Percentiles rank a stretch among this genome's conserved stretches.
phyloP scores from a whole-genome alignment of 345 rosid genomes.

The Eucalyptus polyanthemos region DNA sequence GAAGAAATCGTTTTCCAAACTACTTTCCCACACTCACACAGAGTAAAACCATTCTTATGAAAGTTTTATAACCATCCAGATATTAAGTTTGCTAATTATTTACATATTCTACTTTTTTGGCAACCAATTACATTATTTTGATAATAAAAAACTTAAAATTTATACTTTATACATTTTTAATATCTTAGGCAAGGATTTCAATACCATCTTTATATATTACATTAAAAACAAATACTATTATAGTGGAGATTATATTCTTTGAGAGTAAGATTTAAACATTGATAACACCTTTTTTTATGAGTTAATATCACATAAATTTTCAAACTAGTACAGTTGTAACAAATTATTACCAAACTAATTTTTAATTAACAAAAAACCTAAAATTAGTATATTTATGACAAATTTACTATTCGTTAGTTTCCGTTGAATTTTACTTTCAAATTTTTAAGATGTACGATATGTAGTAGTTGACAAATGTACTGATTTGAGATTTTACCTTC shows the following conservation, averaged over 20 bases:
- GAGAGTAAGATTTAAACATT: neutral
- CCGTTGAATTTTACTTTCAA: accelerated
- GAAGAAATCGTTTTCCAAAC: neutral
- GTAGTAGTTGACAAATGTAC: accelerated
- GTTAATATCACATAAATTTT: accelerated
- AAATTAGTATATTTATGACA: no score
- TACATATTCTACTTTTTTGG: neutral
- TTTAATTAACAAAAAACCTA: accelerated
- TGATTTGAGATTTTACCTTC: no score
- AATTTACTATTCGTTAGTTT: no score
- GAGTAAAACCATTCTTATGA: neutral
- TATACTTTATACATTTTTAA: neutral
- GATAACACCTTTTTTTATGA: no score
- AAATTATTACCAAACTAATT: no score
- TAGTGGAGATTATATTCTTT: neutral
- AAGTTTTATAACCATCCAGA: neutral
- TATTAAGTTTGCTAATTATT: neutral
- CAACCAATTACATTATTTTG: neutral
- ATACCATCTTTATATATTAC: neutral
- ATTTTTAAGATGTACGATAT: no score
- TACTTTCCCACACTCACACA: neutral
- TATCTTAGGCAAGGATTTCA: neutral
- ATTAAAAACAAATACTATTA: neutral
- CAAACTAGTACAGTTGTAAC: accelerated
- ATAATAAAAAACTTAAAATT: no score